Conservation (phyloP, 768 basidiomycete species). For the Rhodosporidiobolus sp. region DNA sequence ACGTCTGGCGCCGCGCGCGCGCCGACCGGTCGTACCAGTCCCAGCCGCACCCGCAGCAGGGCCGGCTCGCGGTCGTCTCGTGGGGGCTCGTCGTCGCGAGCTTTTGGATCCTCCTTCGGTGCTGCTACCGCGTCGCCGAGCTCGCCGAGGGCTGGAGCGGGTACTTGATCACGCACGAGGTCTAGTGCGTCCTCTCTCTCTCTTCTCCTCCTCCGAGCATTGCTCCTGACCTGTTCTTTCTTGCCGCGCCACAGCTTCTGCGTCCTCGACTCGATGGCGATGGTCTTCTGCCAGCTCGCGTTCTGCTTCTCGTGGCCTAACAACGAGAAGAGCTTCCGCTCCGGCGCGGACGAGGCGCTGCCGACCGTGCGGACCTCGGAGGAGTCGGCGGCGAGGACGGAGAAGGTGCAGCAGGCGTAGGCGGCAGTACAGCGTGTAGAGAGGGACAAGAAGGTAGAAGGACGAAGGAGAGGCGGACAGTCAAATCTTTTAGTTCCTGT, state of each 20-base stretch:
- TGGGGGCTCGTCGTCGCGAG: slow-evolving; percentile 16
- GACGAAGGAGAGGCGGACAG: no score
- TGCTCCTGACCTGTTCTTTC: not conserved
- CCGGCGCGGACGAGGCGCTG: no score
- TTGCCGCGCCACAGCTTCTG: slow-evolving; percentile 20
- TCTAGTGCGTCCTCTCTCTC: not conserved
- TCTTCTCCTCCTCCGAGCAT: not conserved
- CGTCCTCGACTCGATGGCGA: slow-evolving; percentile 24
- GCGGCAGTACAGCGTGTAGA: no score
- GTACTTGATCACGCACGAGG: slow-evolving; percentile 7
- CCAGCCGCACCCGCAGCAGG: not conserved
- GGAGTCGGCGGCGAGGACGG: not conserved
- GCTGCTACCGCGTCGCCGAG: slow-evolving; percentile 19
- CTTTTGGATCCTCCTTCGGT: slow-evolving; percentile 17
- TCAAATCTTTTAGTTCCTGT: no score
- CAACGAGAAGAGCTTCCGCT: not conserved
- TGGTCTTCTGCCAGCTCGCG: slow-evolving; percentile 22
- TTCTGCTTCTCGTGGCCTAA: slow-evolving; percentile 16
- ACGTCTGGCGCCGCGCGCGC: slow-evolving; percentile 38
- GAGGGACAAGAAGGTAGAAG: no score
- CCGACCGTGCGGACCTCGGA: not conserved
- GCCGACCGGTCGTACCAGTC: not conserved
- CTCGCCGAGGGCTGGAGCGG: slow-evolving; percentile 28
- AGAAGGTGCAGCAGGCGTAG: no score
- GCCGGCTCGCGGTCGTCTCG: not conserved